phyloP scores from a whole-genome alignment of 805 yeast species.

The Wickerhamiella allomyrinae region DNA sequence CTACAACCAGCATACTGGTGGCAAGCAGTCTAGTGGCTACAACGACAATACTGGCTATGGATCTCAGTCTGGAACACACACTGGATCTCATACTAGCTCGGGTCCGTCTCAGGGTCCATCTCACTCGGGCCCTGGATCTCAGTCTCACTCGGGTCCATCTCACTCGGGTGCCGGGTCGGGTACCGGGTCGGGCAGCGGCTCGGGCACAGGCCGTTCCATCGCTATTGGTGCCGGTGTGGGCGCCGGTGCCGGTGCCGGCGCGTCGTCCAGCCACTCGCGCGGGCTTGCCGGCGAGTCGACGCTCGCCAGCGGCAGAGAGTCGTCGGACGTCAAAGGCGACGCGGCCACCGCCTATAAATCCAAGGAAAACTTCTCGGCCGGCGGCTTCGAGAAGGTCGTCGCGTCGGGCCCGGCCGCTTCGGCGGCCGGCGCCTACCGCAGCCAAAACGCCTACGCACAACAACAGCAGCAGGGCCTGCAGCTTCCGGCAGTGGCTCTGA shows the following conservation, averaged over 20 bases:
- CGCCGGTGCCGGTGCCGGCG: slow-evolving; percentile 5
- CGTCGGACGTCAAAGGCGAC: background rate
- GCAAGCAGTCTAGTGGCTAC: background rate
- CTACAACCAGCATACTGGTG: background rate
- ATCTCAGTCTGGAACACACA: slow-evolving; percentile 24
- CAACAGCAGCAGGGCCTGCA: slow-evolving; percentile 26
- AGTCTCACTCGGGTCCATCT: slow-evolving; percentile 1
- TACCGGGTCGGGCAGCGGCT: background rate
- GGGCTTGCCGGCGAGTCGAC: background rate
- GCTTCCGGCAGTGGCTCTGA: slow-evolving; percentile 38
- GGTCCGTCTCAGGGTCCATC: background rate
- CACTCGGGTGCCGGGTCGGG: background rate
- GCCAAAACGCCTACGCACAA: background rate
- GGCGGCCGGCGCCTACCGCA: slow-evolving; percentile 8
- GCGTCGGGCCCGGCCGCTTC: slow-evolving; percentile 9
- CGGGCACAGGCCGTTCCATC: slow-evolving; percentile 7
- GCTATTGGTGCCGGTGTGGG: slow-evolving; percentile 6
- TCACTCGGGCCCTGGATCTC: slow-evolving; percentile 17
- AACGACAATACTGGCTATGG: slow-evolving; percentile 23
- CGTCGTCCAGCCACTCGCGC: background rate
- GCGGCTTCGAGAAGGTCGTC: slow-evolving; percentile 7
- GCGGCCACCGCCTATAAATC: background rate
- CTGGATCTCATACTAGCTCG: slow-evolving; percentile 1
- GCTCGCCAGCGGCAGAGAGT: background rate
- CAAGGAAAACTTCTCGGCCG: slow-evolving; percentile 1